Base-by-base conservation (phyloP, 2,329 filamentous ascomycete species). In the Ophiostoma quercus region DNA sequence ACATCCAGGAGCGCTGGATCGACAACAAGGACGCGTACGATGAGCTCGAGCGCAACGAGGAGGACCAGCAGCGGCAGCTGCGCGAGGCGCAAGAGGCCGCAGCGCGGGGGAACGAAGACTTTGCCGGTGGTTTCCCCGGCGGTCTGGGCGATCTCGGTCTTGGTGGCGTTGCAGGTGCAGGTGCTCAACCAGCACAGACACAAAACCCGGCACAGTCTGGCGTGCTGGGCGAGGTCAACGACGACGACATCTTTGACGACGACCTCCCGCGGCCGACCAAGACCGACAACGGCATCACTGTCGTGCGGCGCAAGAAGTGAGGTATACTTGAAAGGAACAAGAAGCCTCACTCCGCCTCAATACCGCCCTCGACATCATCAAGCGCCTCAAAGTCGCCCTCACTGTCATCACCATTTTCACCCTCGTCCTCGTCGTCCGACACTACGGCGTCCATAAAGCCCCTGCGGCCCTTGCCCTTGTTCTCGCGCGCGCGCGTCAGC, bases 1-100 rank as follows among this genome's bases (percentile, higher is more conserved):
- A 99, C 79, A 89, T 98, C 73, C 95, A 99, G 80, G 95, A 99
- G 81, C 85, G 95, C 72, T 99, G 95, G 95, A 82, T 99, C 41
- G 94, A 98, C 79, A 85, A 89, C 57, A 95, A 94, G 77, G 94
- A 94, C 19, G 92, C 90, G 73, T 92, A 92, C 76, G 95, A 99
- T 78, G 89, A 90, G 74, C 81, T 88, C 71, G 95, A 98, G 82
- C 83, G 84, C 71, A 87, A 87, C 76, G 86, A 90, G 69, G 88
- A 89, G 82, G 91, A 94, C 76, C 89, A 91, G 74, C 89, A 91
- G 74, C 91, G 96, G 79, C 87, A 87, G 75, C 79, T 80, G 69
- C 79, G 79, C n/a, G 69, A 73, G 57, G 69, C 62, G 29, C 41
- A 69, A 29, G 72, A 72, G 37, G 71, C 71, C 71, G 78, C 76